Evolutionary conservation across 2,329 filamentous ascomycete genomes (phyloP), one percentile per base, ranked within the genome.

Genomic region (Sporothrix dimorphospora): DNA sequence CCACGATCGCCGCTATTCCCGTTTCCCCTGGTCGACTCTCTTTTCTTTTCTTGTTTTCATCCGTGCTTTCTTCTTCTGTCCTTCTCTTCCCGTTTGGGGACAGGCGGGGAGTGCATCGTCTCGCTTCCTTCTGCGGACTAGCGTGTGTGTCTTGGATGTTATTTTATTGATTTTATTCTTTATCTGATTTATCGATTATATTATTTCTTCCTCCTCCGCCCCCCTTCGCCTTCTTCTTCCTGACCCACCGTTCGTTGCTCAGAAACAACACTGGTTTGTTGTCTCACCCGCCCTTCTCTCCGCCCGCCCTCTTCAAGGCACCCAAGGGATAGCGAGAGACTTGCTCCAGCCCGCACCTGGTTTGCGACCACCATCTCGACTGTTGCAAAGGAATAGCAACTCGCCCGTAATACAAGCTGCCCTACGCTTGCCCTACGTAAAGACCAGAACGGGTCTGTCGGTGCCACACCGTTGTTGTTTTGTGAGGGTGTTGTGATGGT

Each of bases 271-370:
- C 59, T 21, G n/a, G 59, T 38, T 45, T 4, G 12, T 3, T 45
- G 66, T 69, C 66, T 69, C 27, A 19, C 45, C 30, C 47, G n/a
- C 66, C 47, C 66, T 24, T 55, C 47, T 65, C 59, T 27, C 59
- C 59, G 59, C 59, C 59, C 38, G 59, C 59, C 66, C 66, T 69
- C 66, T 69, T 34, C 67, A 69, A 69, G 53, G 51, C 51, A 49
- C 51, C 38, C 67, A 69, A 69, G 67, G 67, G 67, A 69, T 59
- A 51, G 4, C 8, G 14, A 67, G 19, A 21, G 47, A 49, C n/a
- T 1, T n/a, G 21, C 45, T 66, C 61, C 61, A 49, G 61, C 61
- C 61, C 61, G 49, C 61, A n/a, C 40, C 42, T 49, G 42, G 61
- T 49, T 47, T 49, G 42, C 19, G 21, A 6, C 40, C 14, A 47